A percentile compares a stretch with the other conserved stretches of the same genome.
Evolutionary conservation across 129 eudicot species (phyloP).

Genomic region (Pittosporum tobira): DNA sequence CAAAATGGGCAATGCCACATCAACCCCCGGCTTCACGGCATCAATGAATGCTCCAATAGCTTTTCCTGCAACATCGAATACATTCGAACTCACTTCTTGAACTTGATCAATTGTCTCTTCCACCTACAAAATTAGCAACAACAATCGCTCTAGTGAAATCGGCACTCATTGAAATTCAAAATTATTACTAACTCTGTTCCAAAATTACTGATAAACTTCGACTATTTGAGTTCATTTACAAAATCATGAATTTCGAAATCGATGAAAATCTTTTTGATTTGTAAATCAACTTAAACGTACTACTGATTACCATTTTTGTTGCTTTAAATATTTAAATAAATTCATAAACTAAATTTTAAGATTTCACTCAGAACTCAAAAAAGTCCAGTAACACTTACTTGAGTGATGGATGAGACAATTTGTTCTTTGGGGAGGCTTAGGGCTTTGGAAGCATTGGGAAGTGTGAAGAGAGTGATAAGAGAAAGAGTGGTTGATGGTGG

Average conservation of each 20-base stretch:
- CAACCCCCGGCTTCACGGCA: conserved; percentile 59
- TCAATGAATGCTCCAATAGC: conserved; percentile 45
- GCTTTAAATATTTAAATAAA: too few species aligned
- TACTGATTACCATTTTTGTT: too few species aligned
- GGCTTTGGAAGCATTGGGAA: conserved; percentile 57
- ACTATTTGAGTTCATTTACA: too few species aligned
- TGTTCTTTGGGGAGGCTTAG: conserved; percentile 58
- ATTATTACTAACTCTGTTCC: too few species aligned
- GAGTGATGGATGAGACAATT: conserved; percentile 74
- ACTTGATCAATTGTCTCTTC: conserved; percentile 71
- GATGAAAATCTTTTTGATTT: too few species aligned
- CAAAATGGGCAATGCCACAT: conserved; percentile 66
- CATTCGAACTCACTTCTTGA: conserved; percentile 53
- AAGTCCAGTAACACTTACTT: too few species aligned
- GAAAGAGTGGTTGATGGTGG: conserved; percentile 53
- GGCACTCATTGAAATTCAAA: background rate
- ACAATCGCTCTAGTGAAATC: background rate
- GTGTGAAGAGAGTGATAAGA: conserved; percentile 45
- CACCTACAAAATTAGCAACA: conserved; percentile 40
- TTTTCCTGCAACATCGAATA: conserved; percentile 34
- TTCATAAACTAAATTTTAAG: too few species aligned
- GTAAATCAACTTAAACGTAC: too few species aligned
- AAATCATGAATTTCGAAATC: too few species aligned
- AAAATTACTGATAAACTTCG: too few species aligned
- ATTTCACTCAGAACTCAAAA: too few species aligned